Conservation (phyloP, 2,329 filamentous ascomycete genomes). For the Clarireedia paspali region DNA sequence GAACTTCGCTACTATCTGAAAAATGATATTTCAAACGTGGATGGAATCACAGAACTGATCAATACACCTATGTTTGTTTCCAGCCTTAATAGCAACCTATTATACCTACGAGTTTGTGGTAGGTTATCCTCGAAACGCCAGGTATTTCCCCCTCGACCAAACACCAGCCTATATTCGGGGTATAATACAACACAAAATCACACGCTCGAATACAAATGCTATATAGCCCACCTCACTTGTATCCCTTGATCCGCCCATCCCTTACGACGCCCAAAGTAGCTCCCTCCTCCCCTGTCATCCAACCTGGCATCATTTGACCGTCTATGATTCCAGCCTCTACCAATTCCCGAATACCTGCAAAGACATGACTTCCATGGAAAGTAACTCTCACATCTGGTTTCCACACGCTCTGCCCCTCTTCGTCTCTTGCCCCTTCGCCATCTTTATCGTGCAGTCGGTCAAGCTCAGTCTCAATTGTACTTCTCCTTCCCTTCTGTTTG, state of each 20-base stretch:
- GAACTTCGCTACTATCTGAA: no score
- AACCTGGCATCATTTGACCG: constrained; percentile 72
- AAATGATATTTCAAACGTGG: no score
- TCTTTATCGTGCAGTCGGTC: constrained; percentile 24
- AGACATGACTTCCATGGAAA: constrained; percentile 71
- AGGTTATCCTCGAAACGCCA: not conserved
- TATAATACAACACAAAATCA: not conserved
- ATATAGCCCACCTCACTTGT: constrained; percentile 44
- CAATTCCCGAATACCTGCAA: constrained; percentile 69
- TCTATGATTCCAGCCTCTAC: constrained; percentile 72
- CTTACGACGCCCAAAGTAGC: constrained; percentile 66
- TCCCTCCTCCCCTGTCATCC: constrained; percentile 84
- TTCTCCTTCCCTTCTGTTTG: constrained; percentile 24
- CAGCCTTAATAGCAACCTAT: no score
- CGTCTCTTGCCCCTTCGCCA: constrained; percentile 19
- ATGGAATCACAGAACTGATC: no score
- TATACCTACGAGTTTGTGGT: no score
- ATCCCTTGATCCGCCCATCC: constrained; percentile 54
- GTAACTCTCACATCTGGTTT: constrained; percentile 55
- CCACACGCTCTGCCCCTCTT: constrained; percentile 32
- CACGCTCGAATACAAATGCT: not conserved
- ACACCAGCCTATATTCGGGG: not conserved
- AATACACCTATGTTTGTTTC: no score
- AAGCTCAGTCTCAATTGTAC: constrained; percentile 18
- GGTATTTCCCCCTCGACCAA: not conserved